Evolutionary conservation across 1,284 basidiomycete genomes (phyloP).

Genomic region (Malassezia equina): DNA sequence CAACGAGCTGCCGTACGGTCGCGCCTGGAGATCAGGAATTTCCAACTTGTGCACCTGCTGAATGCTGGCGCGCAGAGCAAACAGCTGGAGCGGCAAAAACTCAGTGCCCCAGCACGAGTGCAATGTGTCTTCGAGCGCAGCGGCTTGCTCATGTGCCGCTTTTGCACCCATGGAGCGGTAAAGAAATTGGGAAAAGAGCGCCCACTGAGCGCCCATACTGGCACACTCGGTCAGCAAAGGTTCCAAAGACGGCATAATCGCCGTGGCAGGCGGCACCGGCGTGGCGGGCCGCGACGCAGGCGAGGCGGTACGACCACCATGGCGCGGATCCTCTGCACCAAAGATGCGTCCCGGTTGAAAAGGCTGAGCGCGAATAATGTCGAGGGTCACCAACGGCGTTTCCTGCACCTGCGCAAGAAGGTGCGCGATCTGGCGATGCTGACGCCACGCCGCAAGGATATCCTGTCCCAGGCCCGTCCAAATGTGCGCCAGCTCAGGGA

Average conservation of each 20-base stretch:
- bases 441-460: conserved; percentile 76
- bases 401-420: conserved; percentile 19
- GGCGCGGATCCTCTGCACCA: conserved; percentile 30
- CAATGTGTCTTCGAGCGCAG: conserved; percentile 55
- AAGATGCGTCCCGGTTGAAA: conserved; percentile 20
- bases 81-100: conserved; percentile 79
- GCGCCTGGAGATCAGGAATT: conserved; percentile 23
- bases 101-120: conserved; percentile 55
- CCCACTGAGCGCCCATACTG: conserved; percentile 82
- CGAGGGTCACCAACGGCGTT: background rate
- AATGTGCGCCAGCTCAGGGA: conserved; percentile 67
- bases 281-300: conserved; percentile 11
- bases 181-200: conserved; percentile 77
- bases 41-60: conserved; percentile 59
- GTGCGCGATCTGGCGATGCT: conserved; percentile 48
- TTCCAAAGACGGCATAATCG: conserved; percentile 57
- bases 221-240: conserved; percentile 73
- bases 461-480: conserved; percentile 71
- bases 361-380: background rate
- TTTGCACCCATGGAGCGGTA: conserved; percentile 15
- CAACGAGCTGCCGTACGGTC: conserved; percentile 34
- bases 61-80: conserved; percentile 78
- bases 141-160: background rate
- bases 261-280: conserved; percentile 47
- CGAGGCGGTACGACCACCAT: background rate